phyloP scores from a whole-genome alignment of 345 rosid genomes.

The Linum lewisii region DNA sequence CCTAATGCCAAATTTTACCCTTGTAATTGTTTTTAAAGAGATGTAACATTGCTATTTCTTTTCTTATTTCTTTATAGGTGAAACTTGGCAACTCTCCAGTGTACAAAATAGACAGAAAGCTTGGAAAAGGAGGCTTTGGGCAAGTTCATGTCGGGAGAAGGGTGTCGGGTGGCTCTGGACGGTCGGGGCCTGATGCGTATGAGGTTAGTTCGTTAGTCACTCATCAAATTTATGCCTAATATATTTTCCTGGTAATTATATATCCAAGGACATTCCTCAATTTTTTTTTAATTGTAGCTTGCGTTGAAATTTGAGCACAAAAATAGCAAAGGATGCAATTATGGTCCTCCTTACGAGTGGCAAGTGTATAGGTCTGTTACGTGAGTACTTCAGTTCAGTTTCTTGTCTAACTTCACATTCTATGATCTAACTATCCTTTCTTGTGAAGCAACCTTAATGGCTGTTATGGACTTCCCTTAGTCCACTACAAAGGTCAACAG shows the following conservation, averaged over 20 bases:
- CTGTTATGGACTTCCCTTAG: constrained; percentile 19
- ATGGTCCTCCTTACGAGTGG: constrained; percentile 6
- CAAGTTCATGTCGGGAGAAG: constrained; percentile 24
- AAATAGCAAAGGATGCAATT: constrained; percentile 6
- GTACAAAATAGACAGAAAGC: constrained; percentile 19
- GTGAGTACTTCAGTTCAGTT: background rate
- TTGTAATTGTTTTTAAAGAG: background rate
- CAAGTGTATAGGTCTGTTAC: constrained; percentile 1
- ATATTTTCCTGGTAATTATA: background rate
- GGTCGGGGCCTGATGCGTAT: constrained; percentile 17
- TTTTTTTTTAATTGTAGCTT: background rate
- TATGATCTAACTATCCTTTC: background rate
- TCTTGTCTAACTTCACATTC: background rate
- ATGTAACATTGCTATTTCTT: background rate
- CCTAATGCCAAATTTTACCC: no score
- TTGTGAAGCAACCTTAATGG: constrained; percentile 2
- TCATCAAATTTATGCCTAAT: background rate
- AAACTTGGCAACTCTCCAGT: constrained; percentile 18
- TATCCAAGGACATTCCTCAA: background rate
- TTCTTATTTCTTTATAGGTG: constrained; percentile 7
- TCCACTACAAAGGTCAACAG: constrained; percentile 26
- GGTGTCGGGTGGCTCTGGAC: constrained; percentile 11
- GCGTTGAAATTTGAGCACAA: constrained; percentile 6
- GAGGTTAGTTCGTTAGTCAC: constrained; percentile 12
- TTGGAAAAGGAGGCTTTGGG: constrained; percentile 23